Conservation (phyloP, 306 rosid species). For the Neltuma alba region DNA sequence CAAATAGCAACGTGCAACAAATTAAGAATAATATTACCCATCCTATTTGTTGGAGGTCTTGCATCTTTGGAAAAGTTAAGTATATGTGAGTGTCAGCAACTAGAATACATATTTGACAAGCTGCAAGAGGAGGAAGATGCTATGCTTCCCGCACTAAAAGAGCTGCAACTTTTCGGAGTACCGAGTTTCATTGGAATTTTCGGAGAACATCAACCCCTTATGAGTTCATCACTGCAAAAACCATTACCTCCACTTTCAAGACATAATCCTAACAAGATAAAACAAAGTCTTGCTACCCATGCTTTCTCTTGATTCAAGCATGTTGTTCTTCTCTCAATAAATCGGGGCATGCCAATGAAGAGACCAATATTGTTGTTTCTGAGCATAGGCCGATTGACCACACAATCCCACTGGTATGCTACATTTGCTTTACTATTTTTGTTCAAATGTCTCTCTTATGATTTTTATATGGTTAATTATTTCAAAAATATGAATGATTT, state of each 20-base stretch:
- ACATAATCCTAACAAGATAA: no score
- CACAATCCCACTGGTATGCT: not conserved
- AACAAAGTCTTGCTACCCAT: not conserved
- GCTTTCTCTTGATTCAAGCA: not conserved
- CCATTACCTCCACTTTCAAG: not conserved
- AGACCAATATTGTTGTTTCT: not conserved
- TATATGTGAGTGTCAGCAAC: not conserved
- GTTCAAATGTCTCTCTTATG: not conserved
- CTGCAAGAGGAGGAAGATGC: not conserved
- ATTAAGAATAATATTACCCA: constrained; percentile 24
- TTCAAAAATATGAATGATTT: no score
- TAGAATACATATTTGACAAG: constrained; percentile 29
- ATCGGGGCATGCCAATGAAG: not conserved
- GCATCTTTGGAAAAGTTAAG: constrained; percentile 22
- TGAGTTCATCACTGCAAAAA: not conserved
- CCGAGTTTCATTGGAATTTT: not conserved
- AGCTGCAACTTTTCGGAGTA: not conserved
- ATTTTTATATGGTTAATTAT: no score
- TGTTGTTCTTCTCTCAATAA: not conserved
- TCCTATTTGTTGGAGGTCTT: constrained; percentile 20
- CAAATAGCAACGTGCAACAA: not conserved
- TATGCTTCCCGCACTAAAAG: not conserved
- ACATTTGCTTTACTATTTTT: not conserved
- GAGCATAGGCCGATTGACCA: not conserved
- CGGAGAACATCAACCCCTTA: not conserved